A percentile compares a stretch with the other conserved stretches of the same genome.
These are phyloP conservation scores for Colletotrichum caudatum DNA, from an alignment of 2,329 filamentous ascomycete species.

Conservation along the genomic window DNA sequence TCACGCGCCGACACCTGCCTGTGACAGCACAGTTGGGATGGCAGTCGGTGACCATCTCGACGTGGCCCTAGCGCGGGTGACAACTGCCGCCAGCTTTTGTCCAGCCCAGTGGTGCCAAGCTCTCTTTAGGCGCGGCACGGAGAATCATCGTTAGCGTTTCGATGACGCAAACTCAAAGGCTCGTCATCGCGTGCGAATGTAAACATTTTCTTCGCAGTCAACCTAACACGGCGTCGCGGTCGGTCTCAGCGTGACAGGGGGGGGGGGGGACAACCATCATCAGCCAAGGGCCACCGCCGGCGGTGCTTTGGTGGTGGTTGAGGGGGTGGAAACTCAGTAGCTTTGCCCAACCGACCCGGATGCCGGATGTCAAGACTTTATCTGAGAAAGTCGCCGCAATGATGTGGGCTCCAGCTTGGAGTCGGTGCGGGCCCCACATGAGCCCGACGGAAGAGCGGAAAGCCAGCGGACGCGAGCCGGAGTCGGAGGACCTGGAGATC, in stretches of 20 bases:
- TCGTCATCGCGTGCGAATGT: constrained; percentile 25
- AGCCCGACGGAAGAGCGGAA: constrained; percentile 29
- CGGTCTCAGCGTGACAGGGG: too few relatives aligned
- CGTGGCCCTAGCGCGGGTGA: constrained; percentile 15
- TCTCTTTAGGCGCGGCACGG: constrained; percentile 18
- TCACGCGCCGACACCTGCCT: not conserved
- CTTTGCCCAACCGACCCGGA: constrained; percentile 23
- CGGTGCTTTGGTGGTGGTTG: not conserved
- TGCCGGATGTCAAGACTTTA: not conserved
- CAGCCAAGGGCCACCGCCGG: not conserved
- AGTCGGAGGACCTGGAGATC: constrained; percentile 16
- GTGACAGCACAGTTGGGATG: constrained; percentile 34
- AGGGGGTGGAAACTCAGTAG: not conserved
- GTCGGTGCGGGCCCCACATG: constrained; percentile 20
- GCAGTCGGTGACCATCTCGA: constrained; percentile 31
- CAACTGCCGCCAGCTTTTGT: constrained; percentile 21
- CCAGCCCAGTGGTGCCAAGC: constrained; percentile 3
- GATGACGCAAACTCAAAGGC: constrained; percentile 31
- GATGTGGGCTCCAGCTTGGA: constrained; percentile 4
- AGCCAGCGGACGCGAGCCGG: constrained; percentile 4
- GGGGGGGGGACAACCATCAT: not conserved
- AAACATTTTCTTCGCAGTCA: constrained; percentile 11
- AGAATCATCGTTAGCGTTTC: constrained; percentile 32
- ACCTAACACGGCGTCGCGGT: constrained; percentile 27
- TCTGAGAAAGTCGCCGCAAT: constrained; percentile 5